These are phyloP conservation scores for Straminergon stramineum DNA, from an alignment of 225 moss, liverwort and hornwort genomes.

Conservation along the genomic window DNA sequence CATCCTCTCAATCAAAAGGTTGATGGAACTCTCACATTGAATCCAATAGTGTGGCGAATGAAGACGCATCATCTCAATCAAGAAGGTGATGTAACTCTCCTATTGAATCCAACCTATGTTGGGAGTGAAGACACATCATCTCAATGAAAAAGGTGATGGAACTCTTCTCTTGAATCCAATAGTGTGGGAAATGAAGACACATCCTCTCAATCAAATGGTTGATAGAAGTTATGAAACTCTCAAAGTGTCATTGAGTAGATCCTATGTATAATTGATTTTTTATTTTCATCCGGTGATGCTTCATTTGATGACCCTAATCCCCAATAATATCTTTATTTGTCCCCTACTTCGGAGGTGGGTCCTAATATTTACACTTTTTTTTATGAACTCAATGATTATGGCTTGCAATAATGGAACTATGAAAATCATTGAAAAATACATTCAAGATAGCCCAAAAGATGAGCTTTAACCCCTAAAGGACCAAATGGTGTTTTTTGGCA, in stretches of 20 bases:
- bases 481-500: no score
- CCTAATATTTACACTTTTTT: rapidly evolving
- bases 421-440: neutral
- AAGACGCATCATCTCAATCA: no score
- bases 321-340: rapidly evolving
- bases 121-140: neutral
- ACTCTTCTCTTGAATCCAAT: no score
- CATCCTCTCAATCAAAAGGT: no score
- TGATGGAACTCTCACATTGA: no score
- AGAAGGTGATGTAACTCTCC: no score
- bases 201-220: no score
- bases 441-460: neutral
- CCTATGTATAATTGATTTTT: rapidly evolving
- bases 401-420: neutral
- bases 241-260: neutral
- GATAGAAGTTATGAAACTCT: neutral
- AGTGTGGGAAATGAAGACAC: no score
- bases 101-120: rapidly evolving
- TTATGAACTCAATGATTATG: neutral
- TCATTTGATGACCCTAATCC: neutral
- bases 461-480: no score
- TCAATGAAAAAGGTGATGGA: no score
- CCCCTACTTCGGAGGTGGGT: rapidly evolving
- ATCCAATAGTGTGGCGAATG: no score
- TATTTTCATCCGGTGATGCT: rapidly evolving